A percentile compares a stretch with the other conserved stretches of the same genome.
Evolutionary conservation across 306 rosid genomes (phyloP).

Genomic region (Cicer pinnatifidum): DNA sequence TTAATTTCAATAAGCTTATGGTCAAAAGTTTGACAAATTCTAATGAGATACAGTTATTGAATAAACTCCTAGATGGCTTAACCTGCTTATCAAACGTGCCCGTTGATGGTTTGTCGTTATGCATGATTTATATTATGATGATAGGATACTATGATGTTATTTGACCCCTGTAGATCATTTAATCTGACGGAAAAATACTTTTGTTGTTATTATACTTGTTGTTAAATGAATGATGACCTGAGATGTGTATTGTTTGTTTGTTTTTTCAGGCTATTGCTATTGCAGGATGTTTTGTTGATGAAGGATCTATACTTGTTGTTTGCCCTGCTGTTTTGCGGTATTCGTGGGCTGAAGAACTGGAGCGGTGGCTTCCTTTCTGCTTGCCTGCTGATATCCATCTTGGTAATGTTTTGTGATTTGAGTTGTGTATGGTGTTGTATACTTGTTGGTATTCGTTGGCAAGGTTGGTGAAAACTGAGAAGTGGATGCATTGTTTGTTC

Average conservation of each 20-base stretch:
- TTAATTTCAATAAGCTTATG: constrained; percentile 8
- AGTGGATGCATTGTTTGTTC: constrained; percentile 32
- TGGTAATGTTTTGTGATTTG: constrained; percentile 53
- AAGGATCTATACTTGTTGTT: constrained; percentile 85
- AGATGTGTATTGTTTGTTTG: constrained; percentile 16
- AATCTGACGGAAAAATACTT: neutral
- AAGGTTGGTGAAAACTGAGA: constrained; percentile 11
- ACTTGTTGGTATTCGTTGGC: constrained; percentile 11
- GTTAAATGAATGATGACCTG: constrained; percentile 12
- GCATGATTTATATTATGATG: neutral
- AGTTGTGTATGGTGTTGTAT: neutral
- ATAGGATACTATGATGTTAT: neutral
- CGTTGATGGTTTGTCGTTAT: neutral
- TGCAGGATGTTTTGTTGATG: constrained; percentile 80
- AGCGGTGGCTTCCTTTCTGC: constrained; percentile 91
- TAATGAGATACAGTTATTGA: neutral
- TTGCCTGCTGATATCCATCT: constrained; percentile 87
- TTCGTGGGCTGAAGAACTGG: constrained; percentile 97
- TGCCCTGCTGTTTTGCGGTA: constrained; percentile 94
- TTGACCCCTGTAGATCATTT: neutral
- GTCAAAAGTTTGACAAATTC: neutral
- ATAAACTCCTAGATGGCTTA: neutral
- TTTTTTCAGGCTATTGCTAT: constrained; percentile 80
- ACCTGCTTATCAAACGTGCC: neutral
- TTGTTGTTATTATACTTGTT: neutral